phyloP scores from a whole-genome alignment of 202 grass and related monocot genomes.

The Panicum virgatum region DNA sequence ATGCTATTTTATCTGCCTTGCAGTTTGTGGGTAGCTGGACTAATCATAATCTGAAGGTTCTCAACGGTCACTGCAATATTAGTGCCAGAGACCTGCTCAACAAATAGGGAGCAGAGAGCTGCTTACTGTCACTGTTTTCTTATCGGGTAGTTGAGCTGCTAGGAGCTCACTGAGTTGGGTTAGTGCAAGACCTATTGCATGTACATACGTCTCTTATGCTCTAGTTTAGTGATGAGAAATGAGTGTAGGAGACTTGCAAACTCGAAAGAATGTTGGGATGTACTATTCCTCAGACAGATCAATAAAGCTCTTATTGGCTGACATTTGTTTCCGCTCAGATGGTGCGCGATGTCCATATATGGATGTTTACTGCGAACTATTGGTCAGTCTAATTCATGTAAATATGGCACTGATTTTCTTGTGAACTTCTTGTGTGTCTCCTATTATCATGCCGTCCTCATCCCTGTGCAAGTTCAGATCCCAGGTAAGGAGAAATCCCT shows the following conservation, averaged over 20 bases:
- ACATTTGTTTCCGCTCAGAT: not conserved
- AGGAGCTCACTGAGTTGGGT: not conserved
- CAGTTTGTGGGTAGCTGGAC: constrained; percentile 42
- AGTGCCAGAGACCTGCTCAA: constrained; percentile 51
- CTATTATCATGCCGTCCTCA: not conserved
- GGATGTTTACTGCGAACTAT: not conserved
- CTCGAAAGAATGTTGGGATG: constrained; percentile 5
- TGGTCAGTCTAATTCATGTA: not conserved
- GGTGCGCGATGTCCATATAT: not conserved
- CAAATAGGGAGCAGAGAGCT: constrained; percentile 19
- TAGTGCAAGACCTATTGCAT: constrained; percentile 24
- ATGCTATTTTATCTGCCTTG: not conserved
- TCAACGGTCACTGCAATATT: constrained; percentile 65
- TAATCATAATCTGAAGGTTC: constrained; percentile 33
- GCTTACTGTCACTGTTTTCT: constrained; percentile 15
- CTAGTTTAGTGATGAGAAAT: constrained; percentile 20
- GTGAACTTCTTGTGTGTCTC: not conserved
- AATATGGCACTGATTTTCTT: not conserved
- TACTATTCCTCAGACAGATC: constrained; percentile 33
- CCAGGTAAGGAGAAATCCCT: too few species aligned
- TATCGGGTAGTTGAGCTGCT: constrained; percentile 7
- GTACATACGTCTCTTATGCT: constrained; percentile 38
- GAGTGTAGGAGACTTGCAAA: constrained; percentile 2
- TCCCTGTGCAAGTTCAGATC: too few species aligned
- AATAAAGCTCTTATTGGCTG: constrained; percentile 42